phyloP scores from a whole-genome alignment of 495 filamentous ascomycete genomes.

The Penicillium salamii region DNA sequence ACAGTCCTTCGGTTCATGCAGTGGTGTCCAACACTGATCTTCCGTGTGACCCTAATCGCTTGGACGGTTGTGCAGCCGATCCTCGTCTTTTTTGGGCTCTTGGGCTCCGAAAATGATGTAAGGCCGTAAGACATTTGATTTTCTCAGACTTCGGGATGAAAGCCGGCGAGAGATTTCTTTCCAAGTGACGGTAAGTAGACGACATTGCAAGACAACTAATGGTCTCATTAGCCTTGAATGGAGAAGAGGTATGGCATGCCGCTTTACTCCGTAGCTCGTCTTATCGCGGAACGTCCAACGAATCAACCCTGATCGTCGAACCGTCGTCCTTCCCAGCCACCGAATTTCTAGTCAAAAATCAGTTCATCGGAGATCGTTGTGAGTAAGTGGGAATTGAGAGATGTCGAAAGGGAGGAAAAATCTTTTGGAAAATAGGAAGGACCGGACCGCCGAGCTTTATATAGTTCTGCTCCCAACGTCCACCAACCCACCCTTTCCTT shows the following conservation, averaged over 20 bases:
- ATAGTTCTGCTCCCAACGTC: conserved; percentile 7
- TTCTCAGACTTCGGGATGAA: not conserved
- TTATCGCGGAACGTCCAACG: conserved; percentile 9
- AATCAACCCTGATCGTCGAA: conserved; percentile 18
- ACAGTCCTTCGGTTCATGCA: conserved; percentile 33
- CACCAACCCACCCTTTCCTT: conserved; percentile 1
- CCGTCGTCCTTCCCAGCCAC: conserved; percentile 38
- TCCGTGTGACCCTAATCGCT: conserved; percentile 22
- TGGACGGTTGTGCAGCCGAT: conserved; percentile 8
- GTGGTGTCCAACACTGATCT: conserved; percentile 37
- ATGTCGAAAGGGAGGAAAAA: conserved; percentile 6
- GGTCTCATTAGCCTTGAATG: conserved; percentile 1
- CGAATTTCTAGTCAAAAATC: conserved; percentile 17
- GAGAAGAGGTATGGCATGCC: conserved; percentile 13
- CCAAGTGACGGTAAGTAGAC: not conserved
- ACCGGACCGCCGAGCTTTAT: conserved; percentile 18
- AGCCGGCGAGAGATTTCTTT: not conserved
- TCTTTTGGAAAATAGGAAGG: conserved; percentile 15
- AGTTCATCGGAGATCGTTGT: conserved; percentile 3
- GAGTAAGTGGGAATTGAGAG: not conserved
- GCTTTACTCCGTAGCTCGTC: conserved; percentile 20
- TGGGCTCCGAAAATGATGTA: conserved; percentile 23
- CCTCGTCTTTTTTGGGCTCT: conserved; percentile 17
- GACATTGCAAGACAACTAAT: not conserved
- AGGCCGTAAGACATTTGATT: conserved; percentile 14